phyloP scores from a whole-genome alignment of 805 yeast species.

The Peterozyma xylosa region DNA sequence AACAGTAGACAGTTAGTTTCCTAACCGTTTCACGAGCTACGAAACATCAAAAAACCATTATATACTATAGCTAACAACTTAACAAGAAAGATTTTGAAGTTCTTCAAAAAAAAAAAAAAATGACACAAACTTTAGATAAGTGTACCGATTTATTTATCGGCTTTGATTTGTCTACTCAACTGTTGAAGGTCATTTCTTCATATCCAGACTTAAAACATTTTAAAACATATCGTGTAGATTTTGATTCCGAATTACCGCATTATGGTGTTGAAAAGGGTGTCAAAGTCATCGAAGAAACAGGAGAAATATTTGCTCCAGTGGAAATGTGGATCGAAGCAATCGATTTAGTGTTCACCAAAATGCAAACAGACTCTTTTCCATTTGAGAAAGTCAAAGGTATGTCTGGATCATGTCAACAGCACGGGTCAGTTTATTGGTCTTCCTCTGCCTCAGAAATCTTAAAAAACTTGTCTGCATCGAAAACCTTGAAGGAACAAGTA shows the following conservation, averaged over 20 bases:
- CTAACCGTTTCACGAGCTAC: too few relatives aligned
- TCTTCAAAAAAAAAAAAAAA: neutral
- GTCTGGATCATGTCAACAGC: slow-evolving; percentile 88
- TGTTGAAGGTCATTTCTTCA: slow-evolving; percentile 68
- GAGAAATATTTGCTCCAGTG: slow-evolving; percentile 72
- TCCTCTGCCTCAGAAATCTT: slow-evolving; percentile 34
- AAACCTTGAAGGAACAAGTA: slow-evolving; percentile 39
- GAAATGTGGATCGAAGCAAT: slow-evolving; percentile 87
- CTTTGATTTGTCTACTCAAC: slow-evolving; percentile 86
- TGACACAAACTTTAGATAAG: slow-evolving; percentile 10
- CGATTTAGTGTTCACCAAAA: slow-evolving; percentile 49
- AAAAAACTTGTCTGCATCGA: slow-evolving; percentile 21
- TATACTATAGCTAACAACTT: slow-evolving; percentile 1
- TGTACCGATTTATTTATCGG: slow-evolving; percentile 44
- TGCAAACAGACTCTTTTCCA: slow-evolving; percentile 46
- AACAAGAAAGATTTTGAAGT: slow-evolving; percentile 5
- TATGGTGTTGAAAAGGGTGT: slow-evolving; percentile 77
- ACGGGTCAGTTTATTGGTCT: slow-evolving; percentile 84
- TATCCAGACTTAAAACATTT: slow-evolving; percentile 44
- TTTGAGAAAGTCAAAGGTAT: slow-evolving; percentile 55
- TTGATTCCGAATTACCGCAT: slow-evolving; percentile 54
- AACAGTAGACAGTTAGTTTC: too few relatives aligned
- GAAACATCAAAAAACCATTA: neutral
- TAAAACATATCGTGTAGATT: slow-evolving; percentile 58
- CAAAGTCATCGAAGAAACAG: slow-evolving; percentile 38